Evolutionary conservation across 2,329 filamentous ascomycete species (phyloP).

Genomic region (Cladophialophora chaetospira): DNA sequence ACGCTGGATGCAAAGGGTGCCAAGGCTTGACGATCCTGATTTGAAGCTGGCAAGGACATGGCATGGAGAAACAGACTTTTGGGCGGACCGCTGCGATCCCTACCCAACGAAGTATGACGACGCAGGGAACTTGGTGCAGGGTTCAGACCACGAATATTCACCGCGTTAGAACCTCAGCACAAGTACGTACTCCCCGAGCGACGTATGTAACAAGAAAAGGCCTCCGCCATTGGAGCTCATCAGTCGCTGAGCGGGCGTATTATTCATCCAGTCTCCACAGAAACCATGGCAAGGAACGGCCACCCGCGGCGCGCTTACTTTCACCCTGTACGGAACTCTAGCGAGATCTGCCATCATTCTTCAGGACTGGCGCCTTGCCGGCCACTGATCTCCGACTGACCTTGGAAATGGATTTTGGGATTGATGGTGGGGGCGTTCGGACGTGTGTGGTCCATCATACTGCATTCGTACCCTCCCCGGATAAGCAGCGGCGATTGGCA

Average conservation of each 20-base stretch:
- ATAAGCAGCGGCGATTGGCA: not conserved
- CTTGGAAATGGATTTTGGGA: not conserved
- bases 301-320: slow-evolving; percentile 1
- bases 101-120: slow-evolving; percentile 5
- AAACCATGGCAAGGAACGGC: not conserved
- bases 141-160: not conserved
- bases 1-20: no score
- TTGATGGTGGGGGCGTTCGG: no score
- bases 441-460: not conserved
- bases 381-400: not conserved
- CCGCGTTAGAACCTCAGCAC: not conserved
- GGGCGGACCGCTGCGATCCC: not conserved
- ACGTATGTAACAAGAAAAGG: not conserved
- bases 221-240: not conserved
- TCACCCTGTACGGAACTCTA: not conserved
- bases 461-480: not conserved
- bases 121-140: not conserved
- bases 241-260: not conserved
- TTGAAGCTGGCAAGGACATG: no score
- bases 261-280: slow-evolving; percentile 10
- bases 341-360: not conserved
- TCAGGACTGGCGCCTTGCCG: not conserved
- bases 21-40: no score
- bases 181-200: not conserved
- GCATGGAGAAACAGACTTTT: not conserved